phyloP scores from a whole-genome alignment of 2,329 filamentous ascomycete genomes.

The Ophiostoma himal-ulmi region DNA sequence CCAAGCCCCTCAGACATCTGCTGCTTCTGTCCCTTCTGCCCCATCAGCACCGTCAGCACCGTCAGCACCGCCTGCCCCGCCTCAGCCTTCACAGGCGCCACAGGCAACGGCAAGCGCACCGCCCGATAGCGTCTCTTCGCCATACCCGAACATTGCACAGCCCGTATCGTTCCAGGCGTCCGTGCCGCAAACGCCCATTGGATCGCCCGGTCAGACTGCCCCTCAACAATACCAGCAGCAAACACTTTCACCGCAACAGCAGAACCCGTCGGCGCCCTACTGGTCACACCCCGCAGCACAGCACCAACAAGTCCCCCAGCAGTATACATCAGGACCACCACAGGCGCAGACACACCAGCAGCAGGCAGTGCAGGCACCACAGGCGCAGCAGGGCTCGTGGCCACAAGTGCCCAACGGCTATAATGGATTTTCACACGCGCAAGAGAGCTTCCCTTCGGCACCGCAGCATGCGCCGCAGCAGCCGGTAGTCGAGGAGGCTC shows the following conservation, averaged over 20 bases:
- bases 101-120: background rate
- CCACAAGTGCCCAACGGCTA: conserved; percentile 38
- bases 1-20: background rate
- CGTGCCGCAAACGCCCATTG: background rate
- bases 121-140: background rate
- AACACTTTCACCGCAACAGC: conserved; percentile 25
- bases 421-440: conserved; percentile 48
- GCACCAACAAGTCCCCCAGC: conserved; percentile 37
- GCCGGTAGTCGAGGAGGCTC: conserved; percentile 63
- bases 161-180: background rate
- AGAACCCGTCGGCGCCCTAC: conserved; percentile 33
- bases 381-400: conserved; percentile 26
- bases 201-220: conserved; percentile 29
- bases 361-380: conserved; percentile 28
- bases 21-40: background rate
- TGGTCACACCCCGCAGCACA: conserved; percentile 43
- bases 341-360: conserved; percentile 37
- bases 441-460: conserved; percentile 60
- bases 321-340: conserved; percentile 31
- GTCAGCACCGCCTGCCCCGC: background rate
- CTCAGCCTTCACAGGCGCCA: background rate
- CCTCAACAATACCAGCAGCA: conserved; percentile 33
- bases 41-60: background rate
- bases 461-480: conserved; percentile 57
- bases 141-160: background rate